These are phyloP conservation scores for Pulveroboletus sp. DNA, from an alignment of 768 basidiomycete genomes.

Conservation along the genomic window DNA sequence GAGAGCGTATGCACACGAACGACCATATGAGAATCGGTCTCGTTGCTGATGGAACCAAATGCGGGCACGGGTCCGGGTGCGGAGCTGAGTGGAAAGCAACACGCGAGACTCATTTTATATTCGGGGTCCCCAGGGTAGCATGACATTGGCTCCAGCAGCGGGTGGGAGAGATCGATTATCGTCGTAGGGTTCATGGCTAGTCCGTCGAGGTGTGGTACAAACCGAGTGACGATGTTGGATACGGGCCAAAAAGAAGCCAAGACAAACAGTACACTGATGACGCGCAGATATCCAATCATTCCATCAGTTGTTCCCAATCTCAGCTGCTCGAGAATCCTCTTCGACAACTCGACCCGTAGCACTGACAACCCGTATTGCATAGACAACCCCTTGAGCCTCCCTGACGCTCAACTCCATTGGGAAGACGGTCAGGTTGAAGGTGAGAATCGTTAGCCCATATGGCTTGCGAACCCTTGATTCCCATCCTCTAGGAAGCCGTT, in stretches of 20 bases:
- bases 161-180: constrained; percentile 28
- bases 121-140: constrained; percentile 28
- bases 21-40: constrained; percentile 5
- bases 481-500: constrained; percentile 69
- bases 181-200: constrained; percentile 10
- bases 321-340: not conserved
- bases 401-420: constrained; percentile 10
- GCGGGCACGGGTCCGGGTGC: not conserved
- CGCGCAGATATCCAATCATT: not conserved
- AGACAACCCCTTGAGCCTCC: constrained; percentile 11
- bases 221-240: too few relatives aligned
- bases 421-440: constrained; percentile 41
- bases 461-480: constrained; percentile 53
- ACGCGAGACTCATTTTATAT: constrained; percentile 21
- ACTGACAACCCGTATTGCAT: not conserved
- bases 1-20: constrained; percentile 36
- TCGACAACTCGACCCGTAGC: too few relatives aligned
- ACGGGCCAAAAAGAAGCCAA: too few relatives aligned
- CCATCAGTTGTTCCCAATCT: not conserved
- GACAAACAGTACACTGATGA: not conserved
- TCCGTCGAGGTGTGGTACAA: too few relatives aligned
- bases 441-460: constrained; percentile 54
- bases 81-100: constrained; percentile 10
- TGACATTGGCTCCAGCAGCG: constrained; percentile 17
- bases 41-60: constrained; percentile 14